Evolutionary conservation across 169 alveolate species (phyloP), one percentile per base, ranked within the genome.

Genomic region (Cyclospora cayetanensis): DNA sequence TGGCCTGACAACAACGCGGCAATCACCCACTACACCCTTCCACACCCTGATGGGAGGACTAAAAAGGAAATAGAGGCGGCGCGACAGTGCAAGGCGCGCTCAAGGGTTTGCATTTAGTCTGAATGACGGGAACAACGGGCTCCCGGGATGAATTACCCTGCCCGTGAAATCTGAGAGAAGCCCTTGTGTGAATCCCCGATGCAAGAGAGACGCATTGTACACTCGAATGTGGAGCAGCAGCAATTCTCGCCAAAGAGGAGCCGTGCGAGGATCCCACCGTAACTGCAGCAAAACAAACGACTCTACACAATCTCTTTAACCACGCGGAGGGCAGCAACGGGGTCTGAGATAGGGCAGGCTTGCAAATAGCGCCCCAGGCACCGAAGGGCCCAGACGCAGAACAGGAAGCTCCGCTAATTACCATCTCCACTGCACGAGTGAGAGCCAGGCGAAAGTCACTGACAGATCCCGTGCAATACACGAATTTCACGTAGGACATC

Each of bases 241-340:
- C 43, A 79, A 53, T 29, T 79, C 89, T 70, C 27, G n/a, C 89
- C 89, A 79, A 15, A 79, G 74, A 18, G 89, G 46, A 25, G 31
- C 89, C 15, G 70, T 43, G 1, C 70, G 89, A 46, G 4, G 27
- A 70, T 2, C 82, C 82, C 18, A 70, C 82, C 82, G 31, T 43
- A 25, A n/a, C 39, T 4, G 79, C 5, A n/a, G 41, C 15, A 25
- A 66, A 20, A 50, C 63, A 50, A 20, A 50, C 25, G 20, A 15
- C 25, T 15, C 12, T 20, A 50, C n/a, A n/a, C n/a, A n/a, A n/a
- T n/a, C n/a, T n/a, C n/a, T n/a, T n/a, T n/a, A n/a, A n/a, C n/a
- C n/a, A n/a, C n/a, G n/a, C n/a, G n/a, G n/a, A n/a, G n/a, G n/a
- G n/a, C n/a, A n/a, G n/a, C n/a, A n/a, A n/a, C n/a, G n/a, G n/a